A percentile compares a stretch with the other conserved stretches of the same genome.
Evolutionary conservation across 768 basidiomycete genomes (phyloP).

Genomic region (Rhizopogon roseolus): DNA sequence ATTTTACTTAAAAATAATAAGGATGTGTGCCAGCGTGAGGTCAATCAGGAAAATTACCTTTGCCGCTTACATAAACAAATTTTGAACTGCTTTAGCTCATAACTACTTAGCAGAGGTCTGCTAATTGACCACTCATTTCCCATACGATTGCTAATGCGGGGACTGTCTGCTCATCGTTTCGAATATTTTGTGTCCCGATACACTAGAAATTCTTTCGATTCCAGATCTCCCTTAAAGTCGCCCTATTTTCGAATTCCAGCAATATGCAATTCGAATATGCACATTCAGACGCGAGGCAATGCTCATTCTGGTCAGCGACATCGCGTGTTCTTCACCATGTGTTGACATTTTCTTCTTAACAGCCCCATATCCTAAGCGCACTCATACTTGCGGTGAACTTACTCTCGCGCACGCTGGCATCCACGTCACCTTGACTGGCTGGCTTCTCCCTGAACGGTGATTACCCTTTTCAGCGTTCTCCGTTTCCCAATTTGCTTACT

Average conservation of each 20-base stretch:
- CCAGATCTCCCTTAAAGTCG: slow-evolving; percentile 1
- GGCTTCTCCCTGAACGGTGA: slow-evolving; percentile 80
- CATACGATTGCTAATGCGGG: background rate
- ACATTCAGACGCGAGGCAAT: background rate
- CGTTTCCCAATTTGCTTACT: slow-evolving; percentile 29
- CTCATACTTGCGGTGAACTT: slow-evolving; percentile 64
- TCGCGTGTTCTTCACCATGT: background rate
- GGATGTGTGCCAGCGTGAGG: slow-evolving; percentile 4
- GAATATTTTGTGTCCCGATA: background rate
- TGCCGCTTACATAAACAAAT: slow-evolving; percentile 10
- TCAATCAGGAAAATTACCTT: background rate
- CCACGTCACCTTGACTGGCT: slow-evolving; percentile 71
- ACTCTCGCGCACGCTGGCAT: slow-evolving; percentile 45
- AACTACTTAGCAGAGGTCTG: no score
- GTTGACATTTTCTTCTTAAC: background rate
- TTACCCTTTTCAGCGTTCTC: slow-evolving; percentile 26
- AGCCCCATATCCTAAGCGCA: slow-evolving; percentile 57
- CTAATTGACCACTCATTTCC: no score
- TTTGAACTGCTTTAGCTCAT: no score
- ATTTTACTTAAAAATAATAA: slow-evolving; percentile 9
- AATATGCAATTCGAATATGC: slow-evolving; percentile 4
- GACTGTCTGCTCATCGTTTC: background rate
- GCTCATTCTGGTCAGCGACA: slow-evolving; percentile 9
- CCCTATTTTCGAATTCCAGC: slow-evolving; percentile 8
- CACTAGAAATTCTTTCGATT: background rate